A percentile compares a stretch with the other conserved stretches of the same genome.
phyloP scores from a whole-genome alignment of 768 basidiomycete genomes.

The Lactarius akahatsu region DNA sequence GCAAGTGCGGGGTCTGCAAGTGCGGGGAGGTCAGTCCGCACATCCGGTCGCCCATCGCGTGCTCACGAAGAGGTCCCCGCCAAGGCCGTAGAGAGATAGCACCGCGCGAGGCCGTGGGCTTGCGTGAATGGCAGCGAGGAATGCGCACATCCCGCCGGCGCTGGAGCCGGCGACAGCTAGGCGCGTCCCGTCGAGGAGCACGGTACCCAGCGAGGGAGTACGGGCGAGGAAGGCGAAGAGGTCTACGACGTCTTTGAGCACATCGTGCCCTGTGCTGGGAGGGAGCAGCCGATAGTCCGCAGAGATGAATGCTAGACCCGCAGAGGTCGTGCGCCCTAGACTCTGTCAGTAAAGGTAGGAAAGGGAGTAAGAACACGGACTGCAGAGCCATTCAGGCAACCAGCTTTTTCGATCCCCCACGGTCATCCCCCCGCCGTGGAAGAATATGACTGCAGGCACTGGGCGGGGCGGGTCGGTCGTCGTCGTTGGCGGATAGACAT shows the following conservation, averaged over 20 bases:
- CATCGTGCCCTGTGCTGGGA: constrained; percentile 52
- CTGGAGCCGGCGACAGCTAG: constrained; percentile 58
- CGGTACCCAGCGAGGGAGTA: constrained; percentile 1
- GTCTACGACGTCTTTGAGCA: constrained; percentile 58
- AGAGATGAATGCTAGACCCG: constrained; percentile 59
- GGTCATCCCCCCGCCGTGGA: constrained; percentile 57
- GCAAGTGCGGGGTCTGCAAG: constrained; percentile 50
- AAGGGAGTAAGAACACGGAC: constrained; percentile 37
- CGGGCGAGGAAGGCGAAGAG: constrained; percentile 49
- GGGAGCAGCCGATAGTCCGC: constrained; percentile 62
- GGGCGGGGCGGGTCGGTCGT: not conserved
- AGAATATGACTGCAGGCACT: constrained; percentile 40
- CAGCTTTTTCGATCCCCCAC: constrained; percentile 59
- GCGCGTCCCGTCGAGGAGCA: constrained; percentile 42
- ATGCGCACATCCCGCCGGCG: constrained; percentile 63
- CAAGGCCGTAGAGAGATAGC: constrained; percentile 60
- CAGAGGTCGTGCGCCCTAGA: constrained; percentile 46
- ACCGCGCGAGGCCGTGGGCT: constrained; percentile 53
- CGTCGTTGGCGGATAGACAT: constrained; percentile 43
- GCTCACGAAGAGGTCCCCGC: constrained; percentile 54
- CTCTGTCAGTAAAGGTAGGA: not conserved
- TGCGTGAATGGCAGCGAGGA: constrained; percentile 56
- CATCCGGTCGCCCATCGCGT: not conserved
- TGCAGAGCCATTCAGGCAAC: constrained; percentile 65
- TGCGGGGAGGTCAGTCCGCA: not conserved